phyloP scores from a whole-genome alignment of 2,329 filamentous ascomycete species.

The Diaporthe citri region DNA sequence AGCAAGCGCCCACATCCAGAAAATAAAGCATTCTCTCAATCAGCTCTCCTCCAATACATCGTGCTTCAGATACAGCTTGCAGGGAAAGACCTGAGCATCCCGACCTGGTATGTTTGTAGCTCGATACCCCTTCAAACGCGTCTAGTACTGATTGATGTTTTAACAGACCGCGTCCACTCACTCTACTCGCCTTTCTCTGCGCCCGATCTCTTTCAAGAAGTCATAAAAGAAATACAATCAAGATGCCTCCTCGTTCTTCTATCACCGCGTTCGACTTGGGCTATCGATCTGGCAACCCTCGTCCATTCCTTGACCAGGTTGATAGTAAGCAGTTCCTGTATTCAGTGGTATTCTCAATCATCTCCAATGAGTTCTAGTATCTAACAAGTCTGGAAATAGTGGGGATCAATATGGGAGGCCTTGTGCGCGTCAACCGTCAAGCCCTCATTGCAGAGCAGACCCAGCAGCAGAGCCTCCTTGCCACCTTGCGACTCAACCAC shows the following conservation, averaged over 20 bases:
- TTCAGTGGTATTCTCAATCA: neutral
- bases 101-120: neutral
- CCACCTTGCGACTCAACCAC: neutral
- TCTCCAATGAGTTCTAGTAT: neutral
- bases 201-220: neutral
- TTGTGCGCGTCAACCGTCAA: neutral
- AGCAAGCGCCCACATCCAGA: too few species aligned
- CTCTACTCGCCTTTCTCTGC: neutral
- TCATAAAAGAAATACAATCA: neutral
- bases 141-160: neutral
- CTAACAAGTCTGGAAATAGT: neutral
- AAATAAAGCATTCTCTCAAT: neutral
- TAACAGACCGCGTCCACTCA: neutral
- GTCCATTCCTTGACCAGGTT: neutral
- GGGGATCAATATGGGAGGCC: neutral
- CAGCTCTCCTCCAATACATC: neutral
- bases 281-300: neutral
- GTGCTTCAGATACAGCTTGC: neutral
- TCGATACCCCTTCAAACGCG: neutral
- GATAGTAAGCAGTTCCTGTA: neutral
- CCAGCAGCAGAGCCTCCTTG: neutral
- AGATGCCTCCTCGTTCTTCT: neutral
- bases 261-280: neutral
- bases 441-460: neutral
- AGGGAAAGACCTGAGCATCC: neutral